Conservation (phyloP, 2,329 filamentous ascomycete genomes). For the Didymella lethalis region DNA sequence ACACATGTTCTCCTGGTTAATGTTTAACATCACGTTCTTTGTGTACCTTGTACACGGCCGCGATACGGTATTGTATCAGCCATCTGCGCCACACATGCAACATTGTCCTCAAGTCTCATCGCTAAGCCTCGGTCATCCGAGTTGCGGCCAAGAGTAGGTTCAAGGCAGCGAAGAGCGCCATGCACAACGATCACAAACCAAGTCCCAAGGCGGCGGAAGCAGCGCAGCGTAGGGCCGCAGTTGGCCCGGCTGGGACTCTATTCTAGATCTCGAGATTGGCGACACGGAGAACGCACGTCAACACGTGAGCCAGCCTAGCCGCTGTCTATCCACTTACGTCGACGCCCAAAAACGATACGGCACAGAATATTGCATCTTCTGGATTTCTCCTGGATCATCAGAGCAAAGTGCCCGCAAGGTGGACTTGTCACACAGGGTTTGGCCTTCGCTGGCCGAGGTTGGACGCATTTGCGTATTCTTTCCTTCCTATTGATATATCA, state of each 20-base stretch:
- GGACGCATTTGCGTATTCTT: not conserved
- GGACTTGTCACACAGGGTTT: not conserved
- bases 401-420: not conserved
- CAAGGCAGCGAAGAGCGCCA: not conserved
- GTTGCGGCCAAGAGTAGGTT: not conserved
- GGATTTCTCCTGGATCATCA: slow-evolving; percentile 4
- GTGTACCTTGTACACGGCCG: slow-evolving; percentile 3
- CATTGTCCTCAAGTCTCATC: not conserved
- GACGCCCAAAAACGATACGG: not conserved
- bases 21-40: not conserved
- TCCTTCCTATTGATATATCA: slow-evolving; percentile 5
- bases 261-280: slow-evolving; percentile 1
- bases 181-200: not conserved
- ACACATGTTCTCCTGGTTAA: not conserved
- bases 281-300: slow-evolving; percentile 10
- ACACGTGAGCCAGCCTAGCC: slow-evolving; percentile 15
- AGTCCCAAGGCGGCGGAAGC: slow-evolving; percentile 11
- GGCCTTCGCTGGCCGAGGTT: slow-evolving; percentile 3
- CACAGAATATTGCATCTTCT: not conserved
- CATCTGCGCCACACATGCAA: slow-evolving; percentile 8
- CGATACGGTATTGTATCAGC: slow-evolving; percentile 11
- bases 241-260: slow-evolving; percentile 9
- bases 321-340: not conserved
- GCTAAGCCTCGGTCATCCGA: slow-evolving; percentile 13
- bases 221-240: slow-evolving; percentile 13